These are phyloP conservation scores for Clarkia xantiana DNA, from an alignment of 345 rosid species.

Conservation along the genomic window DNA sequence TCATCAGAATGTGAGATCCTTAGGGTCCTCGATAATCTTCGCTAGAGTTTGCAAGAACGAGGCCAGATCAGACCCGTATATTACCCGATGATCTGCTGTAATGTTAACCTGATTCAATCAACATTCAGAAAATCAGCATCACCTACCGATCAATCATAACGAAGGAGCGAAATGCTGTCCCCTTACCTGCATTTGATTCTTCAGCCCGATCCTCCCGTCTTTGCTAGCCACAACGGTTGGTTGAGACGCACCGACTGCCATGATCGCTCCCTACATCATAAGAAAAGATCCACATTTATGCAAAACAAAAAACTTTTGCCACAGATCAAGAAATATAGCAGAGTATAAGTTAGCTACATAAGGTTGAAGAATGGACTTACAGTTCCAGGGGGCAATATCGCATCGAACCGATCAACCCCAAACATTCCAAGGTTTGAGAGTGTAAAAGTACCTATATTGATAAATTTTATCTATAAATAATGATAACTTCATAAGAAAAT, in stretches of 20 bases:
- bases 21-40: constrained; percentile 71
- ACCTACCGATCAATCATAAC: no score
- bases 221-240: constrained; percentile 68
- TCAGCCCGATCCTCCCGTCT: constrained; percentile 81
- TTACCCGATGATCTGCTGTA: constrained; percentile 88
- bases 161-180: no score
- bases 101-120: constrained; percentile 54
- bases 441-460: constrained; percentile 76
- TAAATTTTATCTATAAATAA: no score
- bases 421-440: constrained; percentile 97
- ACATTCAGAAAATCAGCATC: no score
- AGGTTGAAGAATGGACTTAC: constrained; percentile 34
- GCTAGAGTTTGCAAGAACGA: constrained; percentile 85
- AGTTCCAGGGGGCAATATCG: constrained; percentile 92
- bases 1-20: constrained; percentile 62
- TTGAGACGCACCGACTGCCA: constrained; percentile 95
- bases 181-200: constrained; percentile 97
- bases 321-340: constrained; percentile 3
- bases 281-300: not conserved
- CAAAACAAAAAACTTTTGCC: not conserved
- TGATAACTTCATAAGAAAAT: not conserved
- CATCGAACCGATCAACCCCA: constrained; percentile 95
- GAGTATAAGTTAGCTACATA: not conserved
- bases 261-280: constrained; percentile 72
- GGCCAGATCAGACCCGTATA: constrained; percentile 92